Conservation (phyloP, 768 basidiomycete genomes). For the Collybiopsis confluens region DNA sequence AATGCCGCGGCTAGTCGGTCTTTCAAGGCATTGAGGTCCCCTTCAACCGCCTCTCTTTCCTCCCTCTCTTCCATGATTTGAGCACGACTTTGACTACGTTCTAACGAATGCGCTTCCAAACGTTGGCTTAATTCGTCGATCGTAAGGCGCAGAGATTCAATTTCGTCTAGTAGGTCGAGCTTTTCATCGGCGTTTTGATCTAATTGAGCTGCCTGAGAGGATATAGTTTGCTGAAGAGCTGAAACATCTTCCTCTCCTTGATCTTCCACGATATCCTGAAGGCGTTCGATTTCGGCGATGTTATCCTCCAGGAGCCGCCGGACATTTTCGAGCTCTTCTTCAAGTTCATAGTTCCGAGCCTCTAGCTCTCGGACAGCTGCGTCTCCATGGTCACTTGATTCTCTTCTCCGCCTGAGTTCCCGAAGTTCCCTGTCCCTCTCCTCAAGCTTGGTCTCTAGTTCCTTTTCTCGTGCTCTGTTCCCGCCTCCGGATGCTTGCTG, state of each 20-base stretch:
- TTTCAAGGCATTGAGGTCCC: slow-evolving; percentile 64
- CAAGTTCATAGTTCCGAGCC: slow-evolving; percentile 60
- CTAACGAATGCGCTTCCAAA: slow-evolving; percentile 57
- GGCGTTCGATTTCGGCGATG: slow-evolving; percentile 74
- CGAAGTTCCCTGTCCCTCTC: slow-evolving; percentile 68
- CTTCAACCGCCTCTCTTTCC: slow-evolving; percentile 75
- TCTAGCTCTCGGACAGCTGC: slow-evolving; percentile 53
- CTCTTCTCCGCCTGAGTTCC: slow-evolving; percentile 55
- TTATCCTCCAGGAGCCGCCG: slow-evolving; percentile 74
- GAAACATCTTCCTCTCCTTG: slow-evolving; percentile 39
- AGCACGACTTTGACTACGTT: slow-evolving; percentile 71
- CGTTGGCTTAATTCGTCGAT: slow-evolving; percentile 63
- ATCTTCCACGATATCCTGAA: slow-evolving; percentile 65
- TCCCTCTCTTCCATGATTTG: slow-evolving; percentile 69
- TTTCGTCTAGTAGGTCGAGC: slow-evolving; percentile 63
- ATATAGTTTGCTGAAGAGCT: slow-evolving; percentile 46
- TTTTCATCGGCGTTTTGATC: slow-evolving; percentile 63
- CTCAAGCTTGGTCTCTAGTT: slow-evolving; percentile 70
- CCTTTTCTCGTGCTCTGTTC: slow-evolving; percentile 53
- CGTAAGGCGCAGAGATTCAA: slow-evolving; percentile 59
- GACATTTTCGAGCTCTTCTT: slow-evolving; percentile 69
- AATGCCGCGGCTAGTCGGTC: slow-evolving; percentile 77
- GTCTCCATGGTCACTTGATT: slow-evolving; percentile 38
- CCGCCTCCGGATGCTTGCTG: slow-evolving; percentile 34
- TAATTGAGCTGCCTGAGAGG: slow-evolving; percentile 56